Base-by-base conservation (phyloP, 495 filamentous ascomycete species). In the Penicillium bialowiezense region DNA sequence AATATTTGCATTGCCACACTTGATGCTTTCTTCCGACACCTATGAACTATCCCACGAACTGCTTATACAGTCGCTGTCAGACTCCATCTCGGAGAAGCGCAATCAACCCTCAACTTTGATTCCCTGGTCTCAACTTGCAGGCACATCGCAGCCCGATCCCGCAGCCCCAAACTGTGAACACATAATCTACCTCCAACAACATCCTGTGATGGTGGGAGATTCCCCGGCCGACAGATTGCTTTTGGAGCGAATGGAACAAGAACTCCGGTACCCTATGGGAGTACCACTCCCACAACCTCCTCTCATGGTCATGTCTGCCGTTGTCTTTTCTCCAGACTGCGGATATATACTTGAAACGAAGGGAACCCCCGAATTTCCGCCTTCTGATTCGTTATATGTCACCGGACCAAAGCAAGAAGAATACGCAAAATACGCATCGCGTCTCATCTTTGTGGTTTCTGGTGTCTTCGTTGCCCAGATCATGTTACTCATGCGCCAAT, bases 291-390 rank as follows among this genome's bases (percentile, higher is more conserved):
- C 82, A 12, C 56, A 66, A 7, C 74, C 83, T 20, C 90, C 93
- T 13, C 72, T 75, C 5, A 79, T 97, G 24, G 76, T 79, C 42
- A 89, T 96, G 80, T 93, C 89, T 8, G 84, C 89, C 38, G 76
- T 95, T 1, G 77, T 93, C 13, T 98, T 91, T 68, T 97, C 92
- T 15, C 93, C 93, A 14, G 92, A 96, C 62, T 98, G 93, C 63
- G 89, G 86, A 7, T 92, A 90, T 58, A 82, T 95, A 28, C 79
- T 98, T n/a, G 86, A 93, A 60, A 89, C 87, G 5, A 91, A 93
- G 65, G 88, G 89, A 0, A 81, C 88, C 3, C 89, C 90, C 5
- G 77, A 85, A 14, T 90, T 78, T 52, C 65, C 83, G 7, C 80
- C 81, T 3, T 73, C 70, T 15, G 82, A 91, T 35, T 76, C 72